Percentiles rank a stretch among this genome's conserved stretches.
Conservation (phyloP, 2,329 filamentous ascomycete species). For the Tolypocladium amazonense region DNA sequence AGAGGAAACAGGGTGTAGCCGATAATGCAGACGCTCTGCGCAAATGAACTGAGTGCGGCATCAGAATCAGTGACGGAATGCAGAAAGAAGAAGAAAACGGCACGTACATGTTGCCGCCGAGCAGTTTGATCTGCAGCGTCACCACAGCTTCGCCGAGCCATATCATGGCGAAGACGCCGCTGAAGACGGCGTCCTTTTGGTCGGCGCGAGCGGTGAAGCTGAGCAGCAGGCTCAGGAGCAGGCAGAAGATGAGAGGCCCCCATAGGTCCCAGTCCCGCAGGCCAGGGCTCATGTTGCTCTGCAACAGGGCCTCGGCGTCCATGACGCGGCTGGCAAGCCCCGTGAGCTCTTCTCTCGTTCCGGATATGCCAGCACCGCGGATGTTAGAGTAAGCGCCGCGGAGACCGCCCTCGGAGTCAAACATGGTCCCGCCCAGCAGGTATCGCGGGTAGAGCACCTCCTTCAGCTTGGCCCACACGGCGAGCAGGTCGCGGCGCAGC, state of each 20-base stretch:
- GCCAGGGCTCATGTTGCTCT: conserved; percentile 75
- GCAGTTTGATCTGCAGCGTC: conserved; percentile 92
- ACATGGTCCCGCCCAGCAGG: conserved; percentile 63
- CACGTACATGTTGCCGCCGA: conserved; percentile 93
- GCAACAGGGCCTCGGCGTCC: conserved; percentile 51
- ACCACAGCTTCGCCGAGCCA: conserved; percentile 97
- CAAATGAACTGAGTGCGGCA: conserved; percentile 68
- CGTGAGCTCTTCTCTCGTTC: conserved; percentile 51
- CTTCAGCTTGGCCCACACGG: conserved; percentile 96
- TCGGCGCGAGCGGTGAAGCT: conserved; percentile 69
- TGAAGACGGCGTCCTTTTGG: conserved; percentile 85
- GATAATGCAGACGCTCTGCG: conserved; percentile 95
- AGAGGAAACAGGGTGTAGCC: conserved; percentile 97
- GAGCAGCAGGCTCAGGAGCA: conserved; percentile 77
- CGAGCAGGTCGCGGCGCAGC: conserved; percentile 80
- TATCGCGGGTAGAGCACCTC: conserved; percentile 96
- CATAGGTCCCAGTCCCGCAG: conserved; percentile 96
- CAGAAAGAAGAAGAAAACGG: not conserved
- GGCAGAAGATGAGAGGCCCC: conserved; percentile 91
- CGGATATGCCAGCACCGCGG: conserved; percentile 45
- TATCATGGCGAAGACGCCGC: conserved; percentile 89
- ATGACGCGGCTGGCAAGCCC: conserved; percentile 51
- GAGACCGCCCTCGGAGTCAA: conserved; percentile 41
- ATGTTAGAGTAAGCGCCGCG: conserved; percentile 53
- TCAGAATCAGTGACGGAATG: conserved; percentile 5